Base-by-base conservation (phyloP, 1,284 basidiomycete species). In the Malassezia yamatoensis region DNA sequence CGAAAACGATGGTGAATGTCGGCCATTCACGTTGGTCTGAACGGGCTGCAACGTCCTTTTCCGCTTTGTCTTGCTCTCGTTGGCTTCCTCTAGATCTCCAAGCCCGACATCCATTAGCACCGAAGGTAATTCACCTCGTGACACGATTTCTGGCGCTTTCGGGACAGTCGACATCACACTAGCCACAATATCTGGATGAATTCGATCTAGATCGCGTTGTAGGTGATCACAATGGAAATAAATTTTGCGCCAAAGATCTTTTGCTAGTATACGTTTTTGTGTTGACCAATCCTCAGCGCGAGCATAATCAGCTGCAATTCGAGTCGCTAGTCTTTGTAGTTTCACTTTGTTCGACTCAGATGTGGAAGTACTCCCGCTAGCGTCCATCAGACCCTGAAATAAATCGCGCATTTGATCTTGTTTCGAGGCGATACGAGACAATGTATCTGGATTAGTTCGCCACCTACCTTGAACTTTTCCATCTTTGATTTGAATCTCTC, bases 401-500 rank as follows among this genome's bases (percentile, higher is more conserved):
- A 69, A 44, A 42, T 70, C 67, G 11, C 60, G 57, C 39, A 70
- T 57, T 35, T 68, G 66, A 15, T 58, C 37, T 35, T 72, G 68
- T n/a, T 69, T 51, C 15, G 66, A 57, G 13, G 65, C 49, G 13
- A 72, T 64, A 42, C 67, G 68, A 7, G 68, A 61, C 7, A 72
- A 54, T 15, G 66, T 44, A 10, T 71, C 69, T 58, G 43, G 9
- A 5, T 41, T 18, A 2, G 39, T 10, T 3, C 2, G 10, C n/a
- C 10, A 48, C 53, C n/a, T 29, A 63, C 61, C 63, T 51, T 73
- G 68, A 13, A 67, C 61, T 54, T 74, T 72, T 45, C 53, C 58
- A 49, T 74, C 72, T 54, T 74, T 74, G 50, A 71, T 65, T 37
- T 72, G 65, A 39, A 74, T 72, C 56, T 74, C 72, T 44, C 69